phyloP scores from a whole-genome alignment of 1,284 basidiomycete species.

The Lentinula novae-zelandiae region DNA sequence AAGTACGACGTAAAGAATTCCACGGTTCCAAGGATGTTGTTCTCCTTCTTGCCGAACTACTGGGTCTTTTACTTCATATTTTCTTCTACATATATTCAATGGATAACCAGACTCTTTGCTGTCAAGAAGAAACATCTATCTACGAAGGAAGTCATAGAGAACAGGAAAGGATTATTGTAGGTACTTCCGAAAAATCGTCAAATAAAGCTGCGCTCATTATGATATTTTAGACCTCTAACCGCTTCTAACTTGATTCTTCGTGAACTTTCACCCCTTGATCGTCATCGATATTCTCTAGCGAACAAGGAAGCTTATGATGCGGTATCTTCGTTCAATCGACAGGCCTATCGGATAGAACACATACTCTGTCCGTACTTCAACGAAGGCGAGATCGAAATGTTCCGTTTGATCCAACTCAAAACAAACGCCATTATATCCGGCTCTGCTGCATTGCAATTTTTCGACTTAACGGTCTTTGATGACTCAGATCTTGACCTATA shows the following conservation, averaged over 20 bases:
- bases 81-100: neutral
- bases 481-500: constrained; percentile 37
- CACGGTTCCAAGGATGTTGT: neutral
- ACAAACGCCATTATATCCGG: constrained; percentile 35
- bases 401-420: constrained; percentile 28
- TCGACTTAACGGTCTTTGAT: constrained; percentile 27
- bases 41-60: neutral
- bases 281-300: neutral
- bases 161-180: neutral
- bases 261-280: constrained; percentile 4
- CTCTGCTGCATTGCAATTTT: constrained; percentile 36
- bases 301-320: neutral
- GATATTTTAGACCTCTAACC: neutral
- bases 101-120: neutral
- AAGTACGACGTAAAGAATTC: too few species aligned
- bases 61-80: neutral
- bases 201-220: neutral
- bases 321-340: constrained; percentile 5
- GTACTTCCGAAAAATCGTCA: neutral
- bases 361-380: constrained; percentile 26
- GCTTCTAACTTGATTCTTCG: constrained; percentile 1
- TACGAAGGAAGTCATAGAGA: neutral
- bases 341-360: constrained; percentile 16
- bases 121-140: neutral
- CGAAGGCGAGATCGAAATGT: constrained; percentile 18